These are phyloP conservation scores for Tricladium varicosporioides DNA, from an alignment of 2,329 filamentous ascomycete species.

Conservation along the genomic window DNA sequence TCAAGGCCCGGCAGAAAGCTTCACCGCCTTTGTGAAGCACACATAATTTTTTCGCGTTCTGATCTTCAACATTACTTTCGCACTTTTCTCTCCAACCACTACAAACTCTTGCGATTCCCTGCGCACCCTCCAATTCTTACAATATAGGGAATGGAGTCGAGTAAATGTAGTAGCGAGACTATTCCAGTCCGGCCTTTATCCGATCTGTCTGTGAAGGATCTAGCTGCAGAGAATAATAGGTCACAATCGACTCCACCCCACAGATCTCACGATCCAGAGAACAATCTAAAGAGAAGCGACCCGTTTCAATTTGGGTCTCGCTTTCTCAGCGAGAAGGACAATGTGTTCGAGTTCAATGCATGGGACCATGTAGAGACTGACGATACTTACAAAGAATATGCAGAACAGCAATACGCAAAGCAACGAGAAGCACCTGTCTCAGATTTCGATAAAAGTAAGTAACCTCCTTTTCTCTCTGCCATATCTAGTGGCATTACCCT, in stretches of 20 bases:
- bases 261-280: conserved; percentile 39
- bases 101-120: conserved; percentile 1
- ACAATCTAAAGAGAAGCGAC: conserved; percentile 83
- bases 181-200: background rate
- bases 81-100: background rate
- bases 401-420: conserved; percentile 77
- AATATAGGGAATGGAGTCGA: conserved; percentile 14
- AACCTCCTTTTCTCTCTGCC: conserved; percentile 5
- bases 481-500: background rate
- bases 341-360: conserved; percentile 96
- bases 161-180: conserved; percentile 4
- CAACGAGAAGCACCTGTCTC: conserved; percentile 85
- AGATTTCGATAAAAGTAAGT: conserved; percentile 84
- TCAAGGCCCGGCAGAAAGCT: conserved; percentile 2
- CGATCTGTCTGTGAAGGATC: conserved; percentile 15
- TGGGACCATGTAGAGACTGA: conserved; percentile 99
- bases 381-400: conserved; percentile 80
- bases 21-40: conserved; percentile 5
- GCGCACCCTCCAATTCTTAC: background rate
- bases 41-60: background rate
- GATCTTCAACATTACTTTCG: background rate
- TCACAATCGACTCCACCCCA: conserved; percentile 26
- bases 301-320: conserved; percentile 96
- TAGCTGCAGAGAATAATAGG: conserved; percentile 16
- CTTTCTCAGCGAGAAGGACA: conserved; percentile 76